phyloP scores from a whole-genome alignment of 805 yeast species.

The Crinitomyces ghanaensis region DNA sequence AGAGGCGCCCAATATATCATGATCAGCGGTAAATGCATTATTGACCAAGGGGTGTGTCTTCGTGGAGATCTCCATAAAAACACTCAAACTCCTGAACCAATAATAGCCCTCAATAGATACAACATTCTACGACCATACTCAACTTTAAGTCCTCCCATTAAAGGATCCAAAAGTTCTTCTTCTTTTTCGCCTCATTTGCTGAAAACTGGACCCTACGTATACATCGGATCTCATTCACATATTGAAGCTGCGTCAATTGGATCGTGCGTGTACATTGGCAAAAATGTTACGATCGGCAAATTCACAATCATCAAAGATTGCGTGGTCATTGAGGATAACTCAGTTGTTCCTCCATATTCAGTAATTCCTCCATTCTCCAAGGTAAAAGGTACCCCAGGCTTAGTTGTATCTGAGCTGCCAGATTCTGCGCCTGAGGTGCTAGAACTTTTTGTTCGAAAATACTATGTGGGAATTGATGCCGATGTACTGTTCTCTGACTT shows the following conservation, averaged over 20 bases:
- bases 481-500: conserved; percentile 7
- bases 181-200: conserved; percentile 23
- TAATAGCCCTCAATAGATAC: conserved; percentile 28
- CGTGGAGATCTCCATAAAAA: conserved; percentile 27
- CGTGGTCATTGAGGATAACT: conserved; percentile 22
- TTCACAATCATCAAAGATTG: conserved; percentile 30
- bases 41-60: conserved; percentile 23
- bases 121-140: conserved; percentile 19
- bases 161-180: too few relatives aligned
- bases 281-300: conserved; percentile 24
- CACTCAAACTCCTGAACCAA: conserved; percentile 23
- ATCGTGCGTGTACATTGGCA: conserved; percentile 27
- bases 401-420: conserved; percentile 19
- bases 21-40: conserved; percentile 27
- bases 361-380: conserved; percentile 27
- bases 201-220: conserved; percentile 28
- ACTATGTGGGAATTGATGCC: conserved; percentile 19
- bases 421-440: conserved; percentile 23
- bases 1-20: conserved; percentile 28
- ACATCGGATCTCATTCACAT: conserved; percentile 22
- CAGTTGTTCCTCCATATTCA: conserved; percentile 25
- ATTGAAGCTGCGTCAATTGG: conserved; percentile 31
- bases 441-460: conserved; percentile 21
- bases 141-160: conserved; percentile 24
- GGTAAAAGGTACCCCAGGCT: conserved; percentile 21